Evolutionary conservation across 2,329 filamentous ascomycete species (phyloP), one percentile per base, ranked within the genome.

Genomic region (Tolypocladium capitatum): DNA sequence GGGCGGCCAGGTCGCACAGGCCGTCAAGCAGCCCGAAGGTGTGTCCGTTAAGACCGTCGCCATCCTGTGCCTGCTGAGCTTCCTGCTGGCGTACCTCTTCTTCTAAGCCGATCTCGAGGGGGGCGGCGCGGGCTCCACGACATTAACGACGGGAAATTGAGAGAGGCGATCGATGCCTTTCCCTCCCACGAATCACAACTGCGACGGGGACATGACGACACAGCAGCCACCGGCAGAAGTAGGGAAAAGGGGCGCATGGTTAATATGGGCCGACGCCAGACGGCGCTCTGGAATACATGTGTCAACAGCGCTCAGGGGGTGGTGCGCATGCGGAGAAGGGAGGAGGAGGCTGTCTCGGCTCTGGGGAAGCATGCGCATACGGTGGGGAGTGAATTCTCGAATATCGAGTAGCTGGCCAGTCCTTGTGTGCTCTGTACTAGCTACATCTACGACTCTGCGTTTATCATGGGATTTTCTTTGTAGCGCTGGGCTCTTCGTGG

Each of bases 1-100:
- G 44, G 69, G 64, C 42, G 70, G 64, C 53, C 72, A 68, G 65
- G 69, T 70, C 52, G 73, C 73, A 54, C 78, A 77, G 59, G 73
- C 73, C 57, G 71, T 70, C 52, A 73, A 70, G 61, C 74, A 68
- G 7, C 60, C 63, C 55, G 81, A 89, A 57, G 91, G 92, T 21
- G 91, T 98, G 4, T 83, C 92, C 1, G 80, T 98, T 45, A 84
- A 91, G 64, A 78, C 91, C 52, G 86, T 86, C 41, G 91, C 92
- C 21, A 72, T 80, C 21, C 71, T 98, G 40, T 96, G 90, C 63
- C 72, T 98, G 58, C 59, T 94, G 53, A 90, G 87, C 72, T 98
- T 98, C 71, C 68, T 98, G 61, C 77, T 97, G 57, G 92, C 89
- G 48, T 98, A 96, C 69, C 80, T 97, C 67, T 89, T 98, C 73